Conservation (phyloP, 2,329 filamentous ascomycete species). For the Rhinocladiella similis region DNA sequence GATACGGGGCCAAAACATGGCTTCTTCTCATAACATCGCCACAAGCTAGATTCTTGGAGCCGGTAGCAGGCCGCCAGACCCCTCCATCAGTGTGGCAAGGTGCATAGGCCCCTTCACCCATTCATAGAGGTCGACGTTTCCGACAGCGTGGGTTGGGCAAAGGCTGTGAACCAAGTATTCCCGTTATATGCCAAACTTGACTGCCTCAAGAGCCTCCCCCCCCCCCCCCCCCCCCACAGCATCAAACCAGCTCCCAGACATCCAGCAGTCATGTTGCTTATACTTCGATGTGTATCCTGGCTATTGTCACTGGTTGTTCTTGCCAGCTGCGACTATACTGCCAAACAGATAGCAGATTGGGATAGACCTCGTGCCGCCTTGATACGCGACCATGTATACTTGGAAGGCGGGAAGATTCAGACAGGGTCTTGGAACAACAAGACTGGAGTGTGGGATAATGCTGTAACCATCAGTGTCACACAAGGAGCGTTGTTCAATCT, state of each 20-base stretch:
- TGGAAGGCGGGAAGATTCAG: slow-evolving; percentile 15
- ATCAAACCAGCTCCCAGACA: background rate
- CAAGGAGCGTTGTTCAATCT: slow-evolving; percentile 57
- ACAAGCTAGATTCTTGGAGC: background rate
- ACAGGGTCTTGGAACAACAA: slow-evolving; percentile 3
- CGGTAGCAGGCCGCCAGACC: background rate
- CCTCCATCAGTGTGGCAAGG: background rate
- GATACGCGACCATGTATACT: slow-evolving; percentile 13
- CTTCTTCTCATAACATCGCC: background rate
- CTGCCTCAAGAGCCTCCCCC: background rate
- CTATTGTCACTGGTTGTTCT: background rate
- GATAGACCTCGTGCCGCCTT: slow-evolving; percentile 11
- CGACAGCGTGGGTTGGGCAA: background rate
- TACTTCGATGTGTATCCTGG: background rate
- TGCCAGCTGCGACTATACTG: slow-evolving; percentile 3
- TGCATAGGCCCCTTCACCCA: background rate
- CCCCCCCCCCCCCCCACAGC: too few relatives aligned
- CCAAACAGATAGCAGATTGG: slow-evolving; percentile 9
- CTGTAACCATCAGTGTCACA: slow-evolving; percentile 47
- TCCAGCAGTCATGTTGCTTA: background rate
- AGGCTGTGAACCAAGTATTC: background rate
- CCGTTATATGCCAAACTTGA: background rate
- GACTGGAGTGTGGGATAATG: background rate
- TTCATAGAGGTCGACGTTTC: background rate
- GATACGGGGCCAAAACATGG: background rate